A percentile compares a stretch with the other conserved stretches of the same genome.
Evolutionary conservation across 2,329 filamentous ascomycete genomes (phyloP).

Genomic region (Fusarium papillatum): DNA sequence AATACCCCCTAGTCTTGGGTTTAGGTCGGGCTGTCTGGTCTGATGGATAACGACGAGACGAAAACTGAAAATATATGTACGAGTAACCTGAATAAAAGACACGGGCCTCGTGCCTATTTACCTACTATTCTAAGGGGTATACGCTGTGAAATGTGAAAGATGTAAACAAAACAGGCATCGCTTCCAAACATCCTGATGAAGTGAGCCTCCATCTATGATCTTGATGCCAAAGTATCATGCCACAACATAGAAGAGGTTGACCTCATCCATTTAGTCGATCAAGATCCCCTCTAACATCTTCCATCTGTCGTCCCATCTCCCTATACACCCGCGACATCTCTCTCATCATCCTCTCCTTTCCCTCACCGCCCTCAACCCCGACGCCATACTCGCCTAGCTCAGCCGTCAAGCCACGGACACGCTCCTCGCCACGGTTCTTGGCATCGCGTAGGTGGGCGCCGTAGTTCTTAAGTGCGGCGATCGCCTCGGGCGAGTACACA

Average conservation of each 20-base stretch:
- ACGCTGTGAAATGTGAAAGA: not conserved
- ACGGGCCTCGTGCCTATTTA: constrained; percentile 14
- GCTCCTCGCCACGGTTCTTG: constrained; percentile 59
- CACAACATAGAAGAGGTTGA: not conserved
- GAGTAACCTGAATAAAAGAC: constrained; percentile 37
- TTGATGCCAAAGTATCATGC: not conserved
- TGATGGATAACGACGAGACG: constrained; percentile 35
- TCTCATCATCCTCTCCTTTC: constrained; percentile 63
- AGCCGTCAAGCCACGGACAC: constrained; percentile 54
- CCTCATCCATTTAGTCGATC: constrained; percentile 47
- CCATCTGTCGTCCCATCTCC: constrained; percentile 63
- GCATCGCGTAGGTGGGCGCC: constrained; percentile 63
- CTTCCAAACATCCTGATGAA: not conserved
- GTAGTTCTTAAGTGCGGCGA: constrained; percentile 61
- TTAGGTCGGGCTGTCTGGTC: constrained; percentile 21
- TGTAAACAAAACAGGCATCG: not conserved
- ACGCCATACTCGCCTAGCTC: constrained; percentile 67
- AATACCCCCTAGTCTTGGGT: constrained; percentile 43
- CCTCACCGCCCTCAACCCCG: constrained; percentile 48
- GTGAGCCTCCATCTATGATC: not conserved
- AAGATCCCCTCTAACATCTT: constrained; percentile 64
- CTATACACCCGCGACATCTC: constrained; percentile 66
- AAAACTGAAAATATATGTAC: constrained; percentile 39
- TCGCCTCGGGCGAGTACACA: constrained; percentile 61
- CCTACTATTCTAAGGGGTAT: constrained; percentile 6